Evolutionary conservation across 352 stramenopile species (phyloP), one percentile per base, ranked within the genome.

Genomic region (Phytophthora idaei): DNA sequence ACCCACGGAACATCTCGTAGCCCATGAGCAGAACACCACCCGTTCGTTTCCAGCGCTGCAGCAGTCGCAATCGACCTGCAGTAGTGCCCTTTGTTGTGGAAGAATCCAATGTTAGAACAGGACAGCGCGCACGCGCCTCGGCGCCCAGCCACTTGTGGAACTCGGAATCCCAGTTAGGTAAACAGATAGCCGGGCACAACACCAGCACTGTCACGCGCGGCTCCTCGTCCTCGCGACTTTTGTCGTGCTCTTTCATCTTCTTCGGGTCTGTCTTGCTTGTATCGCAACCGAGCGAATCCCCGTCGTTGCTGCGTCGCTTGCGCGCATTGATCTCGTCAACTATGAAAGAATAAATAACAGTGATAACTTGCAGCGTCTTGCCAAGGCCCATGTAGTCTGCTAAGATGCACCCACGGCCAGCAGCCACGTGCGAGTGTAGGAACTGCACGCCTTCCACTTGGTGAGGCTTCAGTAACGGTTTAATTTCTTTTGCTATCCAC

Each of bases 111-210:
- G 80, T 68, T 21, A 89, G 73, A 21, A 95, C 64, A 27, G 76
- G 81, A 32, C 85, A 92, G 34, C 71, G 73, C 48, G 64, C 69
- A n/a, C 80, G 67, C 31, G 83, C 79, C 41, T 91, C 80, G 2
- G 54, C 27, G 29, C 70, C 85, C 31, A 99, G 73, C 97, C 97
- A 99, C 71, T 99, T 99, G 27, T 96, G 82, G 67, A 99, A 98
- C 81, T 99, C 97, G 60, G 92, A 89, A 63, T 98, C 85, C 97
- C 97, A 99, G 73, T 99, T 99, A 36, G 97, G 96, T 52, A 99
- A 96, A 45, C 98, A 93, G 50, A 96, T 98, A 34, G 96, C 98
- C 3, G 97, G 97, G 61, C 95, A 99, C 27, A 99, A 80, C 31
- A 99, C 90, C 73, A 99, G 77, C 21, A 88, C 81, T 9, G 85